phyloP scores from a whole-genome alignment of 2,329 filamentous ascomycete species.

The Fusarium musae region DNA sequence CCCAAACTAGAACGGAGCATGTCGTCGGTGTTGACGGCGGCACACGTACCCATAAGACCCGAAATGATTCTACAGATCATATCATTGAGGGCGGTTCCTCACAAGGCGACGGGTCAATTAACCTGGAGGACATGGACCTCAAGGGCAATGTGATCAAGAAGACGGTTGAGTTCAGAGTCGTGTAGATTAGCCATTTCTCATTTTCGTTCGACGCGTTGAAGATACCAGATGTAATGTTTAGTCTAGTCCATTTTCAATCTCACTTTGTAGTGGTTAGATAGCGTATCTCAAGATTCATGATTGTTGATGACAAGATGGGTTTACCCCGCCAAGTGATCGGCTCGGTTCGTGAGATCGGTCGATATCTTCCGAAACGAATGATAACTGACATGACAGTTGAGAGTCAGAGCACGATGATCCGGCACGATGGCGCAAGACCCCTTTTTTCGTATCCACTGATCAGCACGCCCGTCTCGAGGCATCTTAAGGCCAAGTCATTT shows the following conservation, averaged over 20 bases:
- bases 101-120: slow-evolving; percentile 16
- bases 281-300: neutral
- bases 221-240: neutral
- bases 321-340: too few species aligned
- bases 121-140: slow-evolving; percentile 31
- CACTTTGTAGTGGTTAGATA: neutral
- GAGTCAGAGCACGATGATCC: neutral
- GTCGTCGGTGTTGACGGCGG: slow-evolving; percentile 22
- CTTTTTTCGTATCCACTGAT: neutral
- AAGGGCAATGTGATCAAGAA: slow-evolving; percentile 37
- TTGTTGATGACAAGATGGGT: neutral
- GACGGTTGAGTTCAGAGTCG: slow-evolving; percentile 35
- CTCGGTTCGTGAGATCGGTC: neutral
- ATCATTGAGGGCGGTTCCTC: slow-evolving; percentile 29
- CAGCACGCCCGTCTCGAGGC: neutral
- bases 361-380: neutral
- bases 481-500: too few species aligned
- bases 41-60: slow-evolving; percentile 1
- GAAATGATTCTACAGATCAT: slow-evolving; percentile 31
- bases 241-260: neutral
- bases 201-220: neutral
- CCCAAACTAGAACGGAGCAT: slow-evolving; percentile 7
- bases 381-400: neutral
- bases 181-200: neutral
- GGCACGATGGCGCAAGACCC: neutral